Evolutionary conservation across 2,329 filamentous ascomycete species (phyloP).

Genomic region (Hortaea werneckii): DNA sequence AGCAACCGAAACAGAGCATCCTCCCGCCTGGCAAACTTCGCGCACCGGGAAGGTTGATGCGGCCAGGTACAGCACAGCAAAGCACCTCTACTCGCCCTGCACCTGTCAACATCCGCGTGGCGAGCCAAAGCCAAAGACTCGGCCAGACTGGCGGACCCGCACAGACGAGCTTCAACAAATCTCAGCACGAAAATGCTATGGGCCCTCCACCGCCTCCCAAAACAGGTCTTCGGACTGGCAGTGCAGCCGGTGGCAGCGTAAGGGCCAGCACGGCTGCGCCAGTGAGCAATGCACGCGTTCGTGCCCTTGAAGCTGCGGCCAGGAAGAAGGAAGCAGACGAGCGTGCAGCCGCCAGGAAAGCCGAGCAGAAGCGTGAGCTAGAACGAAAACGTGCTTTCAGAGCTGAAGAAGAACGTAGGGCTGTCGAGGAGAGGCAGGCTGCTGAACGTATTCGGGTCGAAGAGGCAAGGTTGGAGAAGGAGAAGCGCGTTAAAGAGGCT

Average conservation of each 20-base stretch:
- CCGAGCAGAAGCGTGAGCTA: conserved; percentile 69
- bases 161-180: conserved; percentile 14
- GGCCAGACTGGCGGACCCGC: conserved; percentile 10
- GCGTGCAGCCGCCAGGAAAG: conserved; percentile 65
- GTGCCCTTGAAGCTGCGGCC: conserved; percentile 61
- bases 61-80: conserved; percentile 38
- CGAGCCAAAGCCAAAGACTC: conserved; percentile 30
- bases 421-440: conserved; percentile 28
- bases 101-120: conserved; percentile 63
- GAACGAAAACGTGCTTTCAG: conserved; percentile 66
- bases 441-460: conserved; percentile 29
- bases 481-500: background rate
- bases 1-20: conserved; percentile 45
- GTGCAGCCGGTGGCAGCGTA: conserved; percentile 44
- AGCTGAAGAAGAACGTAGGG: conserved; percentile 47
- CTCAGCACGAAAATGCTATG: conserved; percentile 19
- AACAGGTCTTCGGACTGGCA: conserved; percentile 56
- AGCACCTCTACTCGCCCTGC: conserved; percentile 47
- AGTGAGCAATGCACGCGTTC: conserved; percentile 35
- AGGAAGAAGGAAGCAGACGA: conserved; percentile 81
- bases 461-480: conserved; percentile 23
- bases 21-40: conserved; percentile 29
- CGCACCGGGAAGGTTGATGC: conserved; percentile 23
- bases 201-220: conserved; percentile 37
- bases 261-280: conserved; percentile 30